These are phyloP conservation scores for Phialophora tarda DNA, from an alignment of 2,329 filamentous ascomycete species.

Conservation along the genomic window DNA sequence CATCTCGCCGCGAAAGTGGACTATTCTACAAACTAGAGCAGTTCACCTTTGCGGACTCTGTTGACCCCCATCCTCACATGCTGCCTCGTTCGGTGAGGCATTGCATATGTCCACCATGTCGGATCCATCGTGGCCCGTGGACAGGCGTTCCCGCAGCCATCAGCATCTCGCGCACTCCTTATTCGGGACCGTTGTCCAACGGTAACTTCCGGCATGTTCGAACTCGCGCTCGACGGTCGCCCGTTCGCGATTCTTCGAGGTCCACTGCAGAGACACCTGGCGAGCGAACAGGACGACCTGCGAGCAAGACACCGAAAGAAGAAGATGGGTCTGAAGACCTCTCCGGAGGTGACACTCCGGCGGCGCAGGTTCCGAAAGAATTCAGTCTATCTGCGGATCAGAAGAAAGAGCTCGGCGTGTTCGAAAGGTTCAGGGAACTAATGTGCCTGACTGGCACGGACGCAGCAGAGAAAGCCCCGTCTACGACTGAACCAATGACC, in stretches of 20 bases:
- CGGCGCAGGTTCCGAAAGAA: background rate
- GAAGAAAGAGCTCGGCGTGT: slow-evolving; percentile 6
- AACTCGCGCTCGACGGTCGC: slow-evolving; percentile 1
- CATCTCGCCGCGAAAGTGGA: background rate
- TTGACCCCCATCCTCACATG: slow-evolving; percentile 26
- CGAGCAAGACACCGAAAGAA: background rate
- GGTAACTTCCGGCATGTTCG: slow-evolving; percentile 1
- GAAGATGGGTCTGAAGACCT: background rate
- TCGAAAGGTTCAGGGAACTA: slow-evolving; percentile 1
- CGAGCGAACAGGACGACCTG: background rate
- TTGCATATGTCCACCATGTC: slow-evolving; percentile 31
- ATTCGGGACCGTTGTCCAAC: background rate
- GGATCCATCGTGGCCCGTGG: slow-evolving; percentile 8
- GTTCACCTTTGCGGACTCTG: background rate
- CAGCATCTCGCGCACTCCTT: background rate
- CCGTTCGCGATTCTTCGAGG: background rate
- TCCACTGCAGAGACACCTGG: background rate
- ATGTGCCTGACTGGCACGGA: background rate
- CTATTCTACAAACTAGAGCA: background rate
- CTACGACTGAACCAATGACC: slow-evolving; percentile 13
- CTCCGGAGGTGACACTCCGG: background rate
- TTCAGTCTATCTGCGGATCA: background rate
- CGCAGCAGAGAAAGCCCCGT: background rate
- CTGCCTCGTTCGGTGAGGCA: slow-evolving; percentile 26
- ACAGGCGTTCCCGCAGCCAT: background rate